Base-by-base conservation (phyloP, 306 rosid genomes). In the Oxytropis ochrocephala region DNA sequence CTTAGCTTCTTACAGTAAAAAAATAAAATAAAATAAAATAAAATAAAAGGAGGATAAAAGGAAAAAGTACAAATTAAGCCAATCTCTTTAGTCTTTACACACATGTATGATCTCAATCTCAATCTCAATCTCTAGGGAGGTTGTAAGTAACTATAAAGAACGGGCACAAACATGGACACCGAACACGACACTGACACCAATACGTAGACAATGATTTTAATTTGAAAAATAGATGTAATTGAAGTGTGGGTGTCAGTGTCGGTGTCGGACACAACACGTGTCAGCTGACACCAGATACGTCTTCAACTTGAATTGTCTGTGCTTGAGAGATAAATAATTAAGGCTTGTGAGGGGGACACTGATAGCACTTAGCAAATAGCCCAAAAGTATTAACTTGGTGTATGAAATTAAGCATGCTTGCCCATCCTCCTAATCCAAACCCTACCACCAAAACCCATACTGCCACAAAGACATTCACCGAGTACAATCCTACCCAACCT, bases 401-500 rank as follows among this genome's bases (percentile, higher is more conserved):
- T 30, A 93, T 73, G 83, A 93, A 93, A 78, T 93, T 93, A 55
- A 93, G 79, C 86, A 86, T 86, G 79, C 98, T 93, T 70, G 98
- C 97, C 96, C 96, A 92, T 53, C 98, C 98, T 80, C 98, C 98
- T 65, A 93, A 90, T 18, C 97, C 98, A 83, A 93, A 93, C 74
- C 98, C 98, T 72, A 90, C 89, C 53, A 93, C 86, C 72, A 84
- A 82, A 16, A 93, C 98, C 98, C 98, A 93, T 0, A 72, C 94
- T 66, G 89, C 98, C 68, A 93, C 98, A 69, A 93, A 93, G 27
- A 69, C 81, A 69, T 93, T 93, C 78, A 90, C 44, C 5, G 84
- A 78, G 85, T 85, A 93, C 11, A 67, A 58, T 61, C 98, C 98
- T 58, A 82, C 84, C 97, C 98, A 93, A 0, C 98, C 96, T 82